A percentile compares a stretch with the other conserved stretches of the same genome.
Evolutionary conservation across 495 filamentous ascomycete species (phyloP).

Genomic region (Xylona heveae): DNA sequence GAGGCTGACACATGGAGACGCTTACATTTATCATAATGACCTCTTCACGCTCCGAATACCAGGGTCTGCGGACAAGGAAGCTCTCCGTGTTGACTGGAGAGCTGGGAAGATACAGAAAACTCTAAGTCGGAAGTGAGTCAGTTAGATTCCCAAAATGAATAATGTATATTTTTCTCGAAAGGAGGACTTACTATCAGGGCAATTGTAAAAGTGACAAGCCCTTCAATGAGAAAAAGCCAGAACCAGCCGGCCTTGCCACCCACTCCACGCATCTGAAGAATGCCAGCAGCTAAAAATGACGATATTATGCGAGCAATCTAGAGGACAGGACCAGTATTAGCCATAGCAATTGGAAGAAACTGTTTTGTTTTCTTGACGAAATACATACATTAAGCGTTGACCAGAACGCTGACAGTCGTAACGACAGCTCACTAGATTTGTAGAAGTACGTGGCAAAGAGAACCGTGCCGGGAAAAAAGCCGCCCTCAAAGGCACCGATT

Average conservation of each 20-base stretch:
- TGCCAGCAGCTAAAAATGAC: conserved; percentile 27
- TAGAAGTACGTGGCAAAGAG: conserved; percentile 32
- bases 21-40: conserved; percentile 24
- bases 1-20: background rate
- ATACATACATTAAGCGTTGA: conserved; percentile 22
- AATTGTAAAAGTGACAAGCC: conserved; percentile 15
- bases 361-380: background rate
- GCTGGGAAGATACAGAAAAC: conserved; percentile 17
- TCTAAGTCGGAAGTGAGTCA: conserved; percentile 5
- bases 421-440: conserved; percentile 25
- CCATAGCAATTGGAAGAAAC: conserved; percentile 1
- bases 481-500: conserved; percentile 17
- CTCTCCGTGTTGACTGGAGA: conserved; percentile 31
- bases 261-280: conserved; percentile 12
- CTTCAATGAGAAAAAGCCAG: conserved; percentile 10
- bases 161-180: background rate
- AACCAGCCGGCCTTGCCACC: background rate
- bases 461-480: conserved; percentile 30
- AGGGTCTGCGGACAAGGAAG: conserved; percentile 23
- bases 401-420: conserved; percentile 32
- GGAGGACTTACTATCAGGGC: conserved; percentile 11
- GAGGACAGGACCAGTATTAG: no score
- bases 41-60: conserved; percentile 31
- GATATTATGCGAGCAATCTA: conserved; percentile 30
- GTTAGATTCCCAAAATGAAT: background rate